Percentiles rank a stretch among this genome's conserved stretches.
Evolutionary conservation across 192 early-diverging fungal species (phyloP).

Genomic region (Coemansia sp.): DNA sequence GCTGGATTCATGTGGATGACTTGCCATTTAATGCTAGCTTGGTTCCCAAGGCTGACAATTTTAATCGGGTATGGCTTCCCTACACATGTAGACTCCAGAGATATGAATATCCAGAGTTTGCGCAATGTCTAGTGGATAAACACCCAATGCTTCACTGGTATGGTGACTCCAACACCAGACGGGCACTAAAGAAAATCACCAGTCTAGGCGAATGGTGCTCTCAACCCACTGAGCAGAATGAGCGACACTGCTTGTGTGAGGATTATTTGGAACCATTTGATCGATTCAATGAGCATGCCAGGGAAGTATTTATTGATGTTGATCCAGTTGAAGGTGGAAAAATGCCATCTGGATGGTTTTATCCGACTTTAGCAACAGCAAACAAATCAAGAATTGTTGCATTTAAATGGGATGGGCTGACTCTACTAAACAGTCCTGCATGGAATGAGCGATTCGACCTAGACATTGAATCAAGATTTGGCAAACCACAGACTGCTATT

Average conservation of each 20-base stretch:
- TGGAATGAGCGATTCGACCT: slow-evolving; percentile 23
- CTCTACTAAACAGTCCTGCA: background rate
- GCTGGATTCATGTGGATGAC: slow-evolving; percentile 40
- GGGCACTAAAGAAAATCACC: slow-evolving; percentile 51
- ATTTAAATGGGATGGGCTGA: slow-evolving; percentile 5
- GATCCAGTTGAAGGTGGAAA: background rate
- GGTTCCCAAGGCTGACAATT: slow-evolving; percentile 25
- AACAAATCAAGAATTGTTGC: slow-evolving; percentile 3
- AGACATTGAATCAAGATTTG: slow-evolving; percentile 4
- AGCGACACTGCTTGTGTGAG: slow-evolving; percentile 46
- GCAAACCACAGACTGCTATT: slow-evolving; percentile 6
- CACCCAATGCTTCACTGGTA: slow-evolving; percentile 49
- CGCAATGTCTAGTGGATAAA: slow-evolving; percentile 29
- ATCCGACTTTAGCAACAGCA: background rate
- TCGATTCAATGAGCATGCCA: slow-evolving; percentile 2
- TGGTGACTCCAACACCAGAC: slow-evolving; percentile 57
- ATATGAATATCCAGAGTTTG: slow-evolving; percentile 39
- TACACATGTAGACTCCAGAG: slow-evolving; percentile 43
- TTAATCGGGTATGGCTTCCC: slow-evolving; percentile 53
- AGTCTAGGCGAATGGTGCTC: slow-evolving; percentile 52
- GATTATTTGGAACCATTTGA: slow-evolving; percentile 35
- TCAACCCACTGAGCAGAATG: background rate
- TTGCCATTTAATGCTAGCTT: slow-evolving; percentile 13
- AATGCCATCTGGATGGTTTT: slow-evolving; percentile 3
- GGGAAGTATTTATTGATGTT: slow-evolving; percentile 2